Evolutionary conservation across 176 grass and related monocot species (phyloP).

Genomic region (Phyllostachys edulis): DNA sequence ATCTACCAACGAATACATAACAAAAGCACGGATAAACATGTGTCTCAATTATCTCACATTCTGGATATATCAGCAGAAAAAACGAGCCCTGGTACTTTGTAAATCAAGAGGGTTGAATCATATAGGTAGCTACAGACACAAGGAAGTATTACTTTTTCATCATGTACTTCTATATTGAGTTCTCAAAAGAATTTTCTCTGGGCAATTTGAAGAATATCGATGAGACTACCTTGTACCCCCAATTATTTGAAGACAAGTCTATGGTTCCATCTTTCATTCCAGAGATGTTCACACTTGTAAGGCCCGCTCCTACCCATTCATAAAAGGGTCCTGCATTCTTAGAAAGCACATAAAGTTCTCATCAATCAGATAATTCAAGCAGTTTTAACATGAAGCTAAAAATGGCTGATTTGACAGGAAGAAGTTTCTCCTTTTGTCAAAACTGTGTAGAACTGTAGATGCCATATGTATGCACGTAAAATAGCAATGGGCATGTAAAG

Average conservation of each 20-base stretch:
- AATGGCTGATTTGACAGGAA: neutral
- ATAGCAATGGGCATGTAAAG: conserved; percentile 7
- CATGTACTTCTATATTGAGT: neutral
- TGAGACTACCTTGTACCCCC: conserved; percentile 74
- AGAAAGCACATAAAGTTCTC: conserved; percentile 28
- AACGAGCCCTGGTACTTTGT: neutral
- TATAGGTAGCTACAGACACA: neutral
- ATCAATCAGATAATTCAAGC: conserved; percentile 3
- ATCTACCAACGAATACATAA: conserved; percentile 56
- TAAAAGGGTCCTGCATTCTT: conserved; percentile 89
- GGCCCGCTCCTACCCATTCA: conserved; percentile 88
- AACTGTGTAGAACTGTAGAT: neutral
- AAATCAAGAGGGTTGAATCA: neutral
- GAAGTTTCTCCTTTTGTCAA: conserved; percentile 12
- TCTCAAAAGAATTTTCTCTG: neutral
- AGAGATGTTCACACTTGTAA: conserved; percentile 74
- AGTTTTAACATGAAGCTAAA: neutral
- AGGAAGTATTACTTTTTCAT: neutral
- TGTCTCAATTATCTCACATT: conserved; percentile 4
- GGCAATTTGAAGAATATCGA: neutral
- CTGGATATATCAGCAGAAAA: conserved; percentile 9
- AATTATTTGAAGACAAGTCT: conserved; percentile 64
- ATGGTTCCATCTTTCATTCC: conserved; percentile 46
- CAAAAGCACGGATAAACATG: conserved; percentile 3
- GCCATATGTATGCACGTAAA: neutral